A percentile compares a stretch with the other conserved stretches of the same genome.
These are phyloP conservation scores for Blastobotrys indianensis DNA, from an alignment of 1,139 yeast genomes.

Conservation along the genomic window DNA sequence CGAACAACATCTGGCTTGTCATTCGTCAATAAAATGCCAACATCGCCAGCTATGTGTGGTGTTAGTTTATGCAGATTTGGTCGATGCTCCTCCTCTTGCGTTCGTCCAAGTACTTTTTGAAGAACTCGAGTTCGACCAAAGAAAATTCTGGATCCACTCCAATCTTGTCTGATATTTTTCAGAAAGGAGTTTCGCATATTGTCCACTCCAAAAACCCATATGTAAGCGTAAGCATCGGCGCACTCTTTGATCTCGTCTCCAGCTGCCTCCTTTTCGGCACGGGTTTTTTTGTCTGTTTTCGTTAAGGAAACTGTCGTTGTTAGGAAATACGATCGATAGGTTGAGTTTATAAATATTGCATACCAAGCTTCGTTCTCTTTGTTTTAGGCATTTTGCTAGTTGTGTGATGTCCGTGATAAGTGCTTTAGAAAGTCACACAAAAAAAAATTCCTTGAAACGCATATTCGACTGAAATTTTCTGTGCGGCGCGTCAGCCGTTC, in stretches of 20 bases:
- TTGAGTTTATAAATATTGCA: constrained; percentile 8
- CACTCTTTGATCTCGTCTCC: constrained; percentile 84
- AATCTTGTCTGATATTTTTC: constrained; percentile 85
- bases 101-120: constrained; percentile 85
- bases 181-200: constrained; percentile 95
- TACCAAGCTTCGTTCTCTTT: constrained; percentile 56
- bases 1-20: constrained; percentile 80
- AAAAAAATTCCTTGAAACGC: not conserved
- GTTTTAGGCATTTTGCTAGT: constrained; percentile 76
- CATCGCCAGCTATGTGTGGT: constrained; percentile 57
- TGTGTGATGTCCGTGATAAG: no score
- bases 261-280: constrained; percentile 83
- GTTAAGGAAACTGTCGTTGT: constrained; percentile 66
- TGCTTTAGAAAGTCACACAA: no score
- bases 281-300: constrained; percentile 92
- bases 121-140: constrained; percentile 91
- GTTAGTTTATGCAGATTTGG: constrained; percentile 72
- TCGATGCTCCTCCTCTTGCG: constrained; percentile 83
- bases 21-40: constrained; percentile 83
- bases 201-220: constrained; percentile 81
- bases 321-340: not conserved
- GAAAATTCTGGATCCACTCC: constrained; percentile 83
- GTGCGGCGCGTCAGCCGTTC: no score
- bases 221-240: constrained; percentile 68
- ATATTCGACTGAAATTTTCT: not conserved